Evolutionary conservation across 768 basidiomycete species (phyloP).

Genomic region (Hebeloma cylindrosporum): DNA sequence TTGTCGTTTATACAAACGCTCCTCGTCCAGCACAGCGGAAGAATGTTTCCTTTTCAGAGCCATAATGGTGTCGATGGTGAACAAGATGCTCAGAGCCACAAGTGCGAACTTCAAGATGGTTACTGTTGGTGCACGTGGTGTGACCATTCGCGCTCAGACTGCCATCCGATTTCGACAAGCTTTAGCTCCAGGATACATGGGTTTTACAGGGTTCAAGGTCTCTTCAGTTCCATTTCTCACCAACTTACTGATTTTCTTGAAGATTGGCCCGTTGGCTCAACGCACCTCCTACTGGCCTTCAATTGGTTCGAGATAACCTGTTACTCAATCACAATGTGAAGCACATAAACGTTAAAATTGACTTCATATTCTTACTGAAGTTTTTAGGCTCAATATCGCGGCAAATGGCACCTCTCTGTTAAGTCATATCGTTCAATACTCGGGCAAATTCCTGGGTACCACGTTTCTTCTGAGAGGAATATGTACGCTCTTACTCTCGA

Average conservation of each 20-base stretch:
- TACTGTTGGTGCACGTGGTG: conserved; percentile 23
- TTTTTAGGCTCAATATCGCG: conserved; percentile 54
- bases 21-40: not conserved
- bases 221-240: conserved; percentile 6
- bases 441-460: conserved; percentile 49
- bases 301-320: conserved; percentile 70
- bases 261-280: conserved; percentile 83
- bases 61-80: conserved; percentile 24
- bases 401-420: conserved; percentile 69
- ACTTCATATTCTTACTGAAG: conserved; percentile 10
- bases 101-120: not conserved
- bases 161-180: not conserved
- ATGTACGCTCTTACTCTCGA: conserved; percentile 81
- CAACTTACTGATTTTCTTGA: conserved; percentile 3
- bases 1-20: not conserved
- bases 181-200: conserved; percentile 38
- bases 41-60: conserved; percentile 45
- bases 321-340: conserved; percentile 64
- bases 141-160: conserved; percentile 21
- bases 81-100: not conserved
- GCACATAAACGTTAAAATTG: conserved; percentile 15
- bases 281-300: conserved; percentile 71
- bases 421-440: conserved; percentile 77
- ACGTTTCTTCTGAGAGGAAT: conserved; percentile 57
- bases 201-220: conserved; percentile 56